These are phyloP conservation scores for Leccinum pallidistipes DNA, from an alignment of 1,284 basidiomycete species.

Conservation along the genomic window DNA sequence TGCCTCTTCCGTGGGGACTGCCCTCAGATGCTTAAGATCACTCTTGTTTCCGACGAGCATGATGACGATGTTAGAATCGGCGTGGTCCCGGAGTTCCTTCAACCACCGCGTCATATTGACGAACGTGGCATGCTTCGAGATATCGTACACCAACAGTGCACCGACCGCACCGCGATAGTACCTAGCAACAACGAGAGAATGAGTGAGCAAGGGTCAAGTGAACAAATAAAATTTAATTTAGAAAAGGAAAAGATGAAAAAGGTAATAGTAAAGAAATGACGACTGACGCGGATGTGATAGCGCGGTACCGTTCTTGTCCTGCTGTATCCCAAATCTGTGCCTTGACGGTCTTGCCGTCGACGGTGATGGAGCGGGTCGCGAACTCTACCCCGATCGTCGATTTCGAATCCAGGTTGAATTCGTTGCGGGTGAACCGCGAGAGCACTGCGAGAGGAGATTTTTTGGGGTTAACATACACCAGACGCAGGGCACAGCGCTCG, in stretches of 20 bases:
- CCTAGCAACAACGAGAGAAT: constrained; percentile 41
- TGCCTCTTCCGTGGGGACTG: constrained; percentile 95
- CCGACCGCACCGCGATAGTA: constrained; percentile 99
- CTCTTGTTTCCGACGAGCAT: constrained; percentile 97
- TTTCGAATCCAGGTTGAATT: constrained; percentile 99
- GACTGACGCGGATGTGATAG: constrained; percentile 94
- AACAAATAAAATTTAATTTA: not conserved
- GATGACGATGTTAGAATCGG: constrained; percentile 92
- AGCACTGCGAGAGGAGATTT: constrained; percentile 51
- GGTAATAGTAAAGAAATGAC: constrained; percentile 11
- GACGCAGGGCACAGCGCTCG: not conserved
- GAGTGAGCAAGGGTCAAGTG: not conserved
- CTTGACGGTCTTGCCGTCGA: constrained; percentile 97
- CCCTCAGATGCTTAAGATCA: constrained; percentile 96
- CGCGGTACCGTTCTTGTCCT: constrained; percentile 98
- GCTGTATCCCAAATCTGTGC: constrained; percentile 99
- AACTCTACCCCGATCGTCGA: constrained; percentile 99
- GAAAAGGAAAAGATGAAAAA: constrained; percentile 2
- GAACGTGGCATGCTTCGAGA: constrained; percentile 94
- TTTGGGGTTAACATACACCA: constrained; percentile 6
- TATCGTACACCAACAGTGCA: constrained; percentile 90
- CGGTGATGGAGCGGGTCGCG: constrained; percentile 92
- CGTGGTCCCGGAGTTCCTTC: constrained; percentile 96
- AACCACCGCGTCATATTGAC: constrained; percentile 97
- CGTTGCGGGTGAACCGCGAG: constrained; percentile 97